Evolutionary conservation across 306 rosid species (phyloP).

Genomic region (Prunus davidiana): DNA sequence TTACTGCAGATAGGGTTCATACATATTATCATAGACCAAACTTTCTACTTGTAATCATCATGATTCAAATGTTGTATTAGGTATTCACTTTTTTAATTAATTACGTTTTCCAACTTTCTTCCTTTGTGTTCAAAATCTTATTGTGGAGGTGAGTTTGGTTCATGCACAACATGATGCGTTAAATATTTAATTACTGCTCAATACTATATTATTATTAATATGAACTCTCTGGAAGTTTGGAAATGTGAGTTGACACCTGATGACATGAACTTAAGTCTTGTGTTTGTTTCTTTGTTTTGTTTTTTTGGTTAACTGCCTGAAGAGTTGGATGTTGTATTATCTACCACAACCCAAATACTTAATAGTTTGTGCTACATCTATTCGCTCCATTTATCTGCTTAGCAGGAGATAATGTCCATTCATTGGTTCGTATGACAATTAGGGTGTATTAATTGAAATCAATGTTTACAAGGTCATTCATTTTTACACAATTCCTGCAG

Average conservation of each 20-base stretch:
- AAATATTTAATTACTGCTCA: too few species aligned
- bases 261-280: neutral
- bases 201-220: too few species aligned
- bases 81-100: too few species aligned
- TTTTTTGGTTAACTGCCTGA: neutral
- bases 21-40: neutral
- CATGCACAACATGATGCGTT: too few species aligned
- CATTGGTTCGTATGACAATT: neutral
- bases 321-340: neutral
- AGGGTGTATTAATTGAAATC: neutral
- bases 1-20: neutral
- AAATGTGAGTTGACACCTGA: neutral
- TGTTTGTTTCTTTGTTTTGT: neutral
- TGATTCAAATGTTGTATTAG: neutral
- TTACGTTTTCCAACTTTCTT: too few species aligned
- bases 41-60: neutral
- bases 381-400: neutral
- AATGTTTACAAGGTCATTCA: conserved; percentile 8
- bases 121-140: too few species aligned
- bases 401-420: neutral
- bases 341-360: neutral
- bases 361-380: neutral
- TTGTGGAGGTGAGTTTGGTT: too few species aligned
- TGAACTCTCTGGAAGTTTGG: neutral
- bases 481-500: conserved; percentile 41